Evolutionary conservation across 2,329 filamentous ascomycete species (phyloP).

Genomic region (Ophiostoma ips): DNA sequence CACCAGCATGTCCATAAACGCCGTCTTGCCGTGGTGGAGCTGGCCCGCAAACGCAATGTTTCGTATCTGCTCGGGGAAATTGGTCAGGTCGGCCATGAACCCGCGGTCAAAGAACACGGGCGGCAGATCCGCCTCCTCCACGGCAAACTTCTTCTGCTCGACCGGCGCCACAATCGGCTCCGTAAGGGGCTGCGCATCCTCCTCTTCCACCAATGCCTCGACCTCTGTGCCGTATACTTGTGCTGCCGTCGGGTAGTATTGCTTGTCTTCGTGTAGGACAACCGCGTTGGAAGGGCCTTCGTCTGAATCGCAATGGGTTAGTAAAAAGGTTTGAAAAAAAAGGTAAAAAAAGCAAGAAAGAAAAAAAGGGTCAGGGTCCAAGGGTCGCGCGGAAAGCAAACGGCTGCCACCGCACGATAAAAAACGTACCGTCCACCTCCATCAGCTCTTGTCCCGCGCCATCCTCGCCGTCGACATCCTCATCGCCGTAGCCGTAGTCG

Average conservation of each 20-base stretch:
- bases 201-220: slow-evolving; percentile 90
- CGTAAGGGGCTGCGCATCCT: slow-evolving; percentile 84
- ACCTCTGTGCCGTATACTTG: slow-evolving; percentile 92
- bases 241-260: slow-evolving; percentile 96
- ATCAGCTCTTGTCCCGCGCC: slow-evolving; percentile 70
- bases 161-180: slow-evolving; percentile 90
- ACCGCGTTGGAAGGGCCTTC: slow-evolving; percentile 90
- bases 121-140: slow-evolving; percentile 83
- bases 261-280: slow-evolving; percentile 97
- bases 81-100: slow-evolving; percentile 94
- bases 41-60: slow-evolving; percentile 89
- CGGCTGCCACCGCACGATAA: neutral
- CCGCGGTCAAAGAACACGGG: slow-evolving; percentile 74
- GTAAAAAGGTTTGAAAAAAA: too few species aligned
- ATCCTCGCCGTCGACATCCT: slow-evolving; percentile 47
- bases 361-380: neutral
- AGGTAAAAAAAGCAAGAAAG: neutral
- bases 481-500: slow-evolving; percentile 71
- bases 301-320: too few species aligned
- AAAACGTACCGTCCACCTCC: slow-evolving; percentile 65
- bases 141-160: slow-evolving; percentile 88
- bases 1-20: slow-evolving; percentile 96
- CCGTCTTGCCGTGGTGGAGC: slow-evolving; percentile 93
- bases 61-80: slow-evolving; percentile 84
- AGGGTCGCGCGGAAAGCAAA: neutral